Evolutionary conservation across 2,329 filamentous ascomycete species (phyloP), one percentile per base, ranked within the genome.

Genomic region (Ceratocystiopsis sp.): DNA sequence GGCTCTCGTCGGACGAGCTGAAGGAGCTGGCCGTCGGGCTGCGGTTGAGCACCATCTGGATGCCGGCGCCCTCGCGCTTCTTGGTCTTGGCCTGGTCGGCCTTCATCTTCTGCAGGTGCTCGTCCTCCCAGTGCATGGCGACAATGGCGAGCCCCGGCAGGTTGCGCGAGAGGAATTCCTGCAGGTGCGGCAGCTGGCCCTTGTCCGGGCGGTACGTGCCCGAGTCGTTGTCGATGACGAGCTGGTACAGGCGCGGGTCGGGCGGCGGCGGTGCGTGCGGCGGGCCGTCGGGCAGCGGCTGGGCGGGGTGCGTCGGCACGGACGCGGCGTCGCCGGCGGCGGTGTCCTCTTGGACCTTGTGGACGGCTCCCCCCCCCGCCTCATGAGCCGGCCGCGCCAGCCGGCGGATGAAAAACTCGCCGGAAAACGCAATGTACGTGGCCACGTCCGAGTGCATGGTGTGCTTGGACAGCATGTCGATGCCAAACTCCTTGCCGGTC

Each of bases 391-490:
- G 65, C 14, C 67, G 65, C 42, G 69, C 59, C 21, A 84, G 67
- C 3, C 81, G 73, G 14, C 85, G 75, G 48, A 96, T 71, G 58
- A 95, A 91, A 60, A 96, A 96, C 56, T 96, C 89, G 37, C 89
- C 89, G 1, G 83, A 85, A 57, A 79, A 95, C 18, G 87, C 89
- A 49, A 95, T 84, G 58, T 94, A 94, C 2, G 84, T 81, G 34
- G 78, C 82, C 2, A 94, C 87, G 58, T 95, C 80, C 50, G 84
- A 89, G 63, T 96, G 89, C 85, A 96, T 94, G 36, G 85, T 93
- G 60, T 96, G 89, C 59, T 96, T 96, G 59, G 80, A 86, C 53
- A 96, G 63, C 59, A 95, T 67, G 61, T 95, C 89, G 53, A 96
- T 85, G 42, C 87, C 85, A 46, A 95, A 95, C 54, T 95, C 87